Conservation (phyloP, 306 rosid genomes). For the Vigna reflexopilosa region DNA sequence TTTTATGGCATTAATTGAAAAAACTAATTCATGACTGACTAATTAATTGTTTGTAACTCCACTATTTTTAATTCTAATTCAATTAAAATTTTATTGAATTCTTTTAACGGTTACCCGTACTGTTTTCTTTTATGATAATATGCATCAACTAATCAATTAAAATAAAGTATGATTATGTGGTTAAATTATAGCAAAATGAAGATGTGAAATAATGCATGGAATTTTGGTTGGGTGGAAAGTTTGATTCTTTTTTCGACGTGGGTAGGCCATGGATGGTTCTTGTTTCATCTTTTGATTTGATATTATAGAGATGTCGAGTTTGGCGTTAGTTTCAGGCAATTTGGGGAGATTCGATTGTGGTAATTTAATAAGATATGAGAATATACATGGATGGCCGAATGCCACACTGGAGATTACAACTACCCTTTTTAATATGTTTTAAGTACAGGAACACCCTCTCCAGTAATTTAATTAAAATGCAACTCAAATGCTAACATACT, state of each 20-base stretch:
- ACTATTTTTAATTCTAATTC: no score
- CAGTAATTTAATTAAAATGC: no score
- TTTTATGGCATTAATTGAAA: no score
- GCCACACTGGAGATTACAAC: neutral
- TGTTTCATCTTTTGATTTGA: neutral
- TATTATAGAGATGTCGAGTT: neutral
- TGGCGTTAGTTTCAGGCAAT: slow-evolving; percentile 19
- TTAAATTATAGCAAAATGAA: neutral
- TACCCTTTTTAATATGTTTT: no score
- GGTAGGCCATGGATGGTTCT: neutral
- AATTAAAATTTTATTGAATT: no score
- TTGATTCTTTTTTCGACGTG: neutral
- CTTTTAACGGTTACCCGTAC: no score
- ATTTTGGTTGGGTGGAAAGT: neutral
- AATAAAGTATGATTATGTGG: neutral
- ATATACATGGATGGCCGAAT: neutral
- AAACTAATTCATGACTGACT: no score
- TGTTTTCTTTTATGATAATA: no score
- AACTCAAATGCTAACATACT: no score
- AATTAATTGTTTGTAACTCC: no score
- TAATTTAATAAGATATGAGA: neutral
- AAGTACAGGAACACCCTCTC: no score
- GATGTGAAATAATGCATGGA: slow-evolving; percentile 4
- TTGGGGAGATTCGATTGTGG: neutral
- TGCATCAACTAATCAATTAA: no score